Evolutionary conservation across 345 rosid species (phyloP).

Genomic region (Salix koriyanagi): DNA sequence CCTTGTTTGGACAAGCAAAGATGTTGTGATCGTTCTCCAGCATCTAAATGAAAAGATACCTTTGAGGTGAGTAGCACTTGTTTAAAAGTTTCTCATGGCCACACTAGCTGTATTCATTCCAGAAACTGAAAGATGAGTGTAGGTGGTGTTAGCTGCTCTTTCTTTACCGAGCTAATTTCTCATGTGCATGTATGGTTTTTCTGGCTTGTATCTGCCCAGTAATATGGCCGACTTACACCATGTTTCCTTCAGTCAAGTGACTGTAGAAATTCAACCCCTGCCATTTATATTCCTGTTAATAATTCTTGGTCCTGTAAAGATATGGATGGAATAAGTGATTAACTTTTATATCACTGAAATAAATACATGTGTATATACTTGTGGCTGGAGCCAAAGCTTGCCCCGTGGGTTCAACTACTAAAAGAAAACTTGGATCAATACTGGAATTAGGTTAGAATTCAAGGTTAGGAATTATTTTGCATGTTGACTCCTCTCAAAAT

Average conservation of each 20-base stretch:
- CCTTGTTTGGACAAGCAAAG: slow-evolving; percentile 92
- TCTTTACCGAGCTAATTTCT: too few relatives aligned
- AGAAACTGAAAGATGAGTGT: too few relatives aligned
- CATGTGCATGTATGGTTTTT: background rate
- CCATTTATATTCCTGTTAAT: background rate
- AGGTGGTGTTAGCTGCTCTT: too few relatives aligned
- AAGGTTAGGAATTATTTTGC: too few relatives aligned
- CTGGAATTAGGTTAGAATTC: too few relatives aligned
- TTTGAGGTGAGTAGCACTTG: slow-evolving; percentile 51
- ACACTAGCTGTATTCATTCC: background rate
- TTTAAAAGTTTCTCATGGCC: background rate
- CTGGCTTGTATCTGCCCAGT: background rate
- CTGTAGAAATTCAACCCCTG: background rate
- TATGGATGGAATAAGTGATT: background rate
- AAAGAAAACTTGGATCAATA: too few relatives aligned
- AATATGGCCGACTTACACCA: background rate
- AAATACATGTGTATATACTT: too few relatives aligned
- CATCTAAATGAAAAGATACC: slow-evolving; percentile 90
- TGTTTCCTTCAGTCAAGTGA: background rate
- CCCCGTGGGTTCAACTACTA: too few relatives aligned
- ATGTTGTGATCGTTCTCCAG: slow-evolving; percentile 91
- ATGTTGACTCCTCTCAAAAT: too few relatives aligned
- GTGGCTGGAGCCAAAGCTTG: too few relatives aligned
- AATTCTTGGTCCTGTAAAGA: background rate
- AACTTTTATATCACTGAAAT: background rate